Conservation (phyloP, 179 eudicot species). For the Camellia oleifera region DNA sequence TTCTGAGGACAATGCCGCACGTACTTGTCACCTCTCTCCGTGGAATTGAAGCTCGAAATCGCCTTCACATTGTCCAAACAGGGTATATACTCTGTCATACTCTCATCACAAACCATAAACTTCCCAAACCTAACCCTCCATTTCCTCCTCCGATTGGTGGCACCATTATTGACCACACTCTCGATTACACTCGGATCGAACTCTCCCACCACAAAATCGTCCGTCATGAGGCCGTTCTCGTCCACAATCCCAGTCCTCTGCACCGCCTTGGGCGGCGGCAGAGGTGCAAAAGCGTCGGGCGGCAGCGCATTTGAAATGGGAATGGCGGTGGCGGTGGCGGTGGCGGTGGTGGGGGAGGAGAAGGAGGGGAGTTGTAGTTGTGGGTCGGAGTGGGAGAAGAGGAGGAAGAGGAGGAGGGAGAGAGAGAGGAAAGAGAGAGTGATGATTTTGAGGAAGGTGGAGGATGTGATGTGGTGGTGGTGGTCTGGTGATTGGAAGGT, state of each 20-base stretch:
- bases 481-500: neutral
- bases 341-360: neutral
- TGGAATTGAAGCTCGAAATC: constrained; percentile 32
- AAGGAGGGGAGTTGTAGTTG: neutral
- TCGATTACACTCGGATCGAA: constrained; percentile 29
- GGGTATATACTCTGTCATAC: constrained; percentile 48
- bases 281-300: neutral
- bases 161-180: constrained; percentile 24
- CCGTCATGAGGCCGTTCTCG: constrained; percentile 54
- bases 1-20: constrained; percentile 57
- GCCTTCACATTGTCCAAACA: constrained; percentile 61
- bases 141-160: neutral
- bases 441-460: constrained; percentile 24
- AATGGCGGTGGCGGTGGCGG: neutral
- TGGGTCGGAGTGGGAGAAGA: constrained; percentile 28
- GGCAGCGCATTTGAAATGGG: constrained; percentile 6
- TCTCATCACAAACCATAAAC: constrained; percentile 42
- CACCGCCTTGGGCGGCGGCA: constrained; percentile 29
- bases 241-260: constrained; percentile 58
- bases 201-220: constrained; percentile 48
- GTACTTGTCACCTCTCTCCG: constrained; percentile 41
- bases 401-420: constrained; percentile 46
- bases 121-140: constrained; percentile 32
- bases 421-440: constrained; percentile 27
- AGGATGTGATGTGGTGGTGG: neutral